Evolutionary conservation across 1,284 basidiomycete genomes (phyloP), one percentile per base, ranked within the genome.

Genomic region (Gymnopus androsaceus): DNA sequence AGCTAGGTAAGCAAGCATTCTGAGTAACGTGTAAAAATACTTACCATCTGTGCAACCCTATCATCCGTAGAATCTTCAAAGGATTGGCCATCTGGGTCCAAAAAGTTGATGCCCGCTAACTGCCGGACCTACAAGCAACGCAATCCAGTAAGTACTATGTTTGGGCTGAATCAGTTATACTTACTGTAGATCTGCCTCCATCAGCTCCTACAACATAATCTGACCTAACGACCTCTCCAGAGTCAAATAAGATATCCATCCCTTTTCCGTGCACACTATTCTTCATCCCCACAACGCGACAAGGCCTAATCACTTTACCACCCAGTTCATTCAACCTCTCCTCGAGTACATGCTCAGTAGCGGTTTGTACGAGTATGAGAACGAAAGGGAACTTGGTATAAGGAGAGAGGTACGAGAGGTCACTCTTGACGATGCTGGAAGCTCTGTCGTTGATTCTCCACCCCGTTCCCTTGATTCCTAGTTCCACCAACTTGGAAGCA

Each of bases 141-240:
- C n/a, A n/a, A 40, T 9, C 8, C 23, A 25, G 28, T 7, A 28
- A 7, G 14, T 50, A n/a, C 17, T 42, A 3, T 14, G 19, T 19
- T 38, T 19, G 19, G 38, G 69, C 17, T 34, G 25, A 45, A 21
- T 8, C 27, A 34, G 17, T 40, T 8, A 14, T 0, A 60, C 80
- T 59, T 62, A 81, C 84, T 15, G 69, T 65, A 2, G 84, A 85
- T 51, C 67, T 72, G 15, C 77, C 69, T n/a, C 84, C 83, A 64
- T 85, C 82, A 11, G 83, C 82, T 37, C 79, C 82, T 28, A 85
- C 63, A 1, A 84, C 75, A 61, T 81, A 82, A 25, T 70, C 72
- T 9, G 82, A 69, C 1, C 67, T 72, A 28, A 84, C 65, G 11
- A 71, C 65, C 50, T 74, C 71, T 0, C 81, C 82, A 33, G 75